Base-by-base conservation (phyloP, 2,329 filamentous ascomycete genomes). In the Aspergillus niger region DNA sequence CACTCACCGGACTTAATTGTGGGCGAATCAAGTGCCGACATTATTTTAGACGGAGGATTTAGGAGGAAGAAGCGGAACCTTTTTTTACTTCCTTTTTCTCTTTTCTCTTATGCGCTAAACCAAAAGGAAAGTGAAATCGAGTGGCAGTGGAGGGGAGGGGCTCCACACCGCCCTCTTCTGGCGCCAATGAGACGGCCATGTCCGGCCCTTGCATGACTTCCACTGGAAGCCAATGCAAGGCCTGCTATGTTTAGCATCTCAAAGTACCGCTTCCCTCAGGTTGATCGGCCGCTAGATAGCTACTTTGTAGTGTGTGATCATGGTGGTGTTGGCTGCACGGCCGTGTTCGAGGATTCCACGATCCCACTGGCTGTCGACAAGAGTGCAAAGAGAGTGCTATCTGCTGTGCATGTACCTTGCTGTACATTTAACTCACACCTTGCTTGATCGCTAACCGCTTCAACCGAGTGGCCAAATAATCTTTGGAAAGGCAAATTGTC, bases 201-300 rank as follows among this genome's bases (percentile, higher is more conserved):
- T 8, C 11, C 24, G 17, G 43, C 39, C 39, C 60, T 62, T 62
- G 55, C 65, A 63, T 64, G 56, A 44, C 39, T 17, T 39, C 58
- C 13, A 44, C 28, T 57, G 54, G 41, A 39, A 51, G 32, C 63
- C 61, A 60, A 67, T 69, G 67, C 62, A 66, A 65, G 65, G 60
- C 58, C 61, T 65, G 61, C 67, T 69, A 69, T 63, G 64, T 69
- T 69, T 69, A 67, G 67, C 63, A 69, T 60, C 61, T 61, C 65
- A 17, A 43, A 43, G 15, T 43, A 43, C 39, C 32, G 32, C 32
- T 36, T 36, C 32, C 32, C 32, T 36, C 32, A 36, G 32, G 20
- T 22, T 64, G 65, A 69, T 69, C 67, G 62, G 26, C 64, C 63
- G 58, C 65, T 64, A 50, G 32, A 36, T 15, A 36, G 32, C 32